Evolutionary conservation across 2,329 filamentous ascomycete genomes (phyloP).

Genomic region (Aciculosporium take): DNA sequence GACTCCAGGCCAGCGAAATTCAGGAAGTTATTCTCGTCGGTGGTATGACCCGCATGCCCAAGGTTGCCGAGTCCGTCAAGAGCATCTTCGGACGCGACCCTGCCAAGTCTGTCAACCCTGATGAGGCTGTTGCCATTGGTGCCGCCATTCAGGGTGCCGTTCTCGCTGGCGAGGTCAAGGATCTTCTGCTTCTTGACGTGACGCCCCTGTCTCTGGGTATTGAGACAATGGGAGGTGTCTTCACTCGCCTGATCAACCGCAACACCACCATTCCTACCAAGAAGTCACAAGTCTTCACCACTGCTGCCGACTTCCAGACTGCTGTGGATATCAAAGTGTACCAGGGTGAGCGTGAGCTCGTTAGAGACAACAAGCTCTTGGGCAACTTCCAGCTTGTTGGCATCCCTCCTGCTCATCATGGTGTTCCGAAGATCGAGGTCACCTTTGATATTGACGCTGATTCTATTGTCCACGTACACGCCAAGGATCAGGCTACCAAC

Average conservation of each 20-base stretch:
- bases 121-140: slow-evolving; percentile 95
- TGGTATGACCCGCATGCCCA: slow-evolving; percentile 99
- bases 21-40: slow-evolving; percentile 96
- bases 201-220: slow-evolving; percentile 95
- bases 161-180: slow-evolving; percentile 90
- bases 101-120: slow-evolving; percentile 95
- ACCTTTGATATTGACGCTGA: slow-evolving; percentile 98
- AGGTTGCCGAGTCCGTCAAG: slow-evolving; percentile 93
- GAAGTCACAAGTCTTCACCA: slow-evolving; percentile 98
- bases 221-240: slow-evolving; percentile 94
- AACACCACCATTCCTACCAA: slow-evolving; percentile 99
- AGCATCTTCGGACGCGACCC: slow-evolving; percentile 91
- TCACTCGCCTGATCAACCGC: slow-evolving; percentile 95
- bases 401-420: slow-evolving; percentile 89
- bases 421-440: slow-evolving; percentile 92
- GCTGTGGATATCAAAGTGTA: slow-evolving; percentile 99
- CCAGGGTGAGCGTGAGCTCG: slow-evolving; percentile 99
- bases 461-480: slow-evolving; percentile 93
- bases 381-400: slow-evolving; percentile 99
- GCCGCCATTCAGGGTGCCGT: slow-evolving; percentile 95
- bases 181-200: slow-evolving; percentile 87
- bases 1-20: slow-evolving; percentile 81
- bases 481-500: slow-evolving; percentile 98
- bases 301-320: slow-evolving; percentile 93
- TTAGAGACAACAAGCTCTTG: slow-evolving; percentile 95